Evolutionary conservation across 1,284 basidiomycete species (phyloP).

Genomic region (Vanrija pseudolonga): DNA sequence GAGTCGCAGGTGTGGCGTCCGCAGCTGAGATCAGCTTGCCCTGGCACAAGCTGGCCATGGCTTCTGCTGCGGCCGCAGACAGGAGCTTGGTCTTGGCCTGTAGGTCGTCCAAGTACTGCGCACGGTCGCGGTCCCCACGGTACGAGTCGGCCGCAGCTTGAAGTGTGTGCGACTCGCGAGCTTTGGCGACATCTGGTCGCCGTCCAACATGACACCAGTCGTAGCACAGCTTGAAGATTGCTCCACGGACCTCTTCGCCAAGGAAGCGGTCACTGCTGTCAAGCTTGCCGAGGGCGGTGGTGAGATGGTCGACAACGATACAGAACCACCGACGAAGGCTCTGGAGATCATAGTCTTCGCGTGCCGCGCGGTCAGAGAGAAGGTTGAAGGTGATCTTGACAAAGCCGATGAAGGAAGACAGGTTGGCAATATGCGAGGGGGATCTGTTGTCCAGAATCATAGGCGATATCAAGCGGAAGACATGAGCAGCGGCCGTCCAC

Average conservation of each 20-base stretch:
- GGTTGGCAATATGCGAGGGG: slow-evolving; percentile 61
- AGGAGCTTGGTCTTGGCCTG: slow-evolving; percentile 67
- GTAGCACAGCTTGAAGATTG: slow-evolving; percentile 79
- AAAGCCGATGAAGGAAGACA: slow-evolving; percentile 78
- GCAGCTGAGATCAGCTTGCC: slow-evolving; percentile 38
- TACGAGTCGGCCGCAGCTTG: slow-evolving; percentile 59
- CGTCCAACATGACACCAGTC: slow-evolving; percentile 89
- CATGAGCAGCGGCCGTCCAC: slow-evolving; percentile 83
- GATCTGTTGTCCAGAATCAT: slow-evolving; percentile 69
- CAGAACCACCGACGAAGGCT: slow-evolving; percentile 84
- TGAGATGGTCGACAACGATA: slow-evolving; percentile 78
- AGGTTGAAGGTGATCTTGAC: slow-evolving; percentile 77
- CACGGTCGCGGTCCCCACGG: slow-evolving; percentile 56
- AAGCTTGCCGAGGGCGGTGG: slow-evolving; percentile 68
- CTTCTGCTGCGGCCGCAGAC: slow-evolving; percentile 74
- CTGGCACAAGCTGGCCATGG: slow-evolving; percentile 76
- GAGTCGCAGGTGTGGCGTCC: slow-evolving; percentile 37
- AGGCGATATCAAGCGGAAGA: slow-evolving; percentile 80
- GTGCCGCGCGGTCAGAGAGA: slow-evolving; percentile 65
- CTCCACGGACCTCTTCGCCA: slow-evolving; percentile 68
- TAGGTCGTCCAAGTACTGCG: slow-evolving; percentile 57
- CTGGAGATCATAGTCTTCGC: slow-evolving; percentile 75
- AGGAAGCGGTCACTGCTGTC: slow-evolving; percentile 73
- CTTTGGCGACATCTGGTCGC: slow-evolving; percentile 68
- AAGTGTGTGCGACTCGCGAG: slow-evolving; percentile 70